A percentile compares a stretch with the other conserved stretches of the same genome.
Conservation (phyloP, 768 basidiomycete species). For the Termitomyces sp. region DNA sequence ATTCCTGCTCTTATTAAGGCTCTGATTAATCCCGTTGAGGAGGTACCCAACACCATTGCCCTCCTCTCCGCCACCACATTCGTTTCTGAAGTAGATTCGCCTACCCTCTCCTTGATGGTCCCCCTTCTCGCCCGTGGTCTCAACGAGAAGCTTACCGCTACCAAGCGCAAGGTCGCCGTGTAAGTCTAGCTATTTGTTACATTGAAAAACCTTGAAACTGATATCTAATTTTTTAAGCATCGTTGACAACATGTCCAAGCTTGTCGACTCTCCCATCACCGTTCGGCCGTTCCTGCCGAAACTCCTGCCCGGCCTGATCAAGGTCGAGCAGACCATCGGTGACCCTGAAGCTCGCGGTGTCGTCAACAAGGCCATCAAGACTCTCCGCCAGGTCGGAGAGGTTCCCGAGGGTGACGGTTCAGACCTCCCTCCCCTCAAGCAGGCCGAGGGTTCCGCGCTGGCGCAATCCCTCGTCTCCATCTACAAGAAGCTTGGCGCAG, state of each 20-base stretch:
- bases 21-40: constrained; percentile 98
- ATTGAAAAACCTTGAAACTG: neutral
- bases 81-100: constrained; percentile 98
- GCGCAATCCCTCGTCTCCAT: constrained; percentile 61
- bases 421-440: constrained; percentile 81
- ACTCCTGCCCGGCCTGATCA: constrained; percentile 91
- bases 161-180: constrained; percentile 97
- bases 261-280: constrained; percentile 91
- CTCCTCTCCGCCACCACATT: constrained; percentile 98
- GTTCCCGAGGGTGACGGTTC: constrained; percentile 88
- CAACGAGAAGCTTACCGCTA: constrained; percentile 89
- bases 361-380: constrained; percentile 86
- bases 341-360: constrained; percentile 98
- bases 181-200: constrained; percentile 33
- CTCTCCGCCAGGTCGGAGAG: constrained; percentile 92
- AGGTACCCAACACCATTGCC: constrained; percentile 91
- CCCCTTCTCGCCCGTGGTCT: constrained; percentile 93
- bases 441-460: constrained; percentile 64
- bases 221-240: constrained; percentile 49
- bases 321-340: constrained; percentile 91
- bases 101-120: constrained; percentile 96
- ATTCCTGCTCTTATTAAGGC: constrained; percentile 97
- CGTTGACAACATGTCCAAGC: constrained; percentile 97
- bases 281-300: constrained; percentile 97
- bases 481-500: constrained; percentile 79